Conservation (phyloP, 345 rosid genomes). For the Punica granatum region DNA sequence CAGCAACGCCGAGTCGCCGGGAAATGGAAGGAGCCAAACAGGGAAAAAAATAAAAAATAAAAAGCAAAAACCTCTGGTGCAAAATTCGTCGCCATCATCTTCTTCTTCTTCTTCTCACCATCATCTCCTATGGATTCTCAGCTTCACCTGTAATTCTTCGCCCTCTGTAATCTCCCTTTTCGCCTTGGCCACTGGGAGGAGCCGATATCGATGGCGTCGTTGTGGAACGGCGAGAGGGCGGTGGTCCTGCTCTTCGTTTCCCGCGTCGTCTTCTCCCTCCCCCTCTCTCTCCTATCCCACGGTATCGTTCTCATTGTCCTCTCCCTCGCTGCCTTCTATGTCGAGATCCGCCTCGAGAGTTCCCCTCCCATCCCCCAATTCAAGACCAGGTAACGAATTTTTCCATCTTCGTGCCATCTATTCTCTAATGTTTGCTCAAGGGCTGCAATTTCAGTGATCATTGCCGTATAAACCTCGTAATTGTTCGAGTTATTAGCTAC, state of each 20-base stretch:
- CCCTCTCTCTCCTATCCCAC: constrained; percentile 49
- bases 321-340: constrained; percentile 41
- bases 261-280: constrained; percentile 49
- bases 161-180: background rate
- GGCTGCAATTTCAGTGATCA: background rate
- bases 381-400: constrained; percentile 38
- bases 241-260: constrained; percentile 52
- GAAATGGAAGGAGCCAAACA: background rate
- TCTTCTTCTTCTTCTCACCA: background rate
- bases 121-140: background rate
- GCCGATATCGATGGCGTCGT: constrained; percentile 21
- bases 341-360: constrained; percentile 57
- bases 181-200: background rate
- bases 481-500: background rate
- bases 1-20: background rate
- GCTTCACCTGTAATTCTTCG: background rate
- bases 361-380: constrained; percentile 31
- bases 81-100: background rate
- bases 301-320: constrained; percentile 64
- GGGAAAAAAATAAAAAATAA: background rate
- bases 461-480: background rate
- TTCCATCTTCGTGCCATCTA: background rate
- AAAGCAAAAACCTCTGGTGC: background rate
- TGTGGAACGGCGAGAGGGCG: constrained; percentile 74
- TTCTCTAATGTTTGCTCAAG: background rate